Evolutionary conservation across 2,329 filamentous ascomycete genomes (phyloP).

Genomic region (Pseudofabraea citricarpa): DNA sequence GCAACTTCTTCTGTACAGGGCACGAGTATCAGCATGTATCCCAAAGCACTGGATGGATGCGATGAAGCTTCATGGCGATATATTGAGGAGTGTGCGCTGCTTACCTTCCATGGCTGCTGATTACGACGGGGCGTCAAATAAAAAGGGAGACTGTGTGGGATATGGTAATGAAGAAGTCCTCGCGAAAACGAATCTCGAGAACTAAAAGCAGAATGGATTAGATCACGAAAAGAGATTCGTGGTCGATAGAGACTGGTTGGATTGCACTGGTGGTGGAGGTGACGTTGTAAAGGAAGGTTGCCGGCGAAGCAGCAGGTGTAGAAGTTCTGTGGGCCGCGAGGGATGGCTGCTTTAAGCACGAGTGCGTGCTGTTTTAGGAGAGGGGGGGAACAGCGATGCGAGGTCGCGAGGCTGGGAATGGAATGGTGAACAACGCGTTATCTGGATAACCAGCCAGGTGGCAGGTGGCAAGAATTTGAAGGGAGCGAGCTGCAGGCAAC

Average conservation of each 20-base stretch:
- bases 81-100: conserved; percentile 13
- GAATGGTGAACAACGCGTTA: no score
- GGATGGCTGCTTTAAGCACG: not conserved
- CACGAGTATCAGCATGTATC: conserved; percentile 19
- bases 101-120: conserved; percentile 35
- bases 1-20: conserved; percentile 89
- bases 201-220: conserved; percentile 14
- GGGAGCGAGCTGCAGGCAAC: no score
- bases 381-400: no score
- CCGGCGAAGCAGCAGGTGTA: conserved; percentile 1
- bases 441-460: no score
- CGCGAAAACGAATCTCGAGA: conserved; percentile 21
- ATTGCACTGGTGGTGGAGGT: conserved; percentile 14
- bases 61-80: conserved; percentile 8
- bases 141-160: conserved; percentile 23
- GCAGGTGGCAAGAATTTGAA: no score
- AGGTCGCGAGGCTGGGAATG: not conserved
- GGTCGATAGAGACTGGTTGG: conserved; percentile 18
- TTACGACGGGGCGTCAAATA: conserved; percentile 29
- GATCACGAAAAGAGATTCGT: conserved; percentile 26
- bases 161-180: conserved; percentile 22
- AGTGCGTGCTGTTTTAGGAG: not conserved
- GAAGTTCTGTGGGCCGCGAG: conserved; percentile 1
- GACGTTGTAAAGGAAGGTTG: conserved; percentile 3
- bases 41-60: conserved; percentile 13